Base-by-base conservation (phyloP, 345 rosid genomes). In the Rhodomyrtus tomentosa region DNA sequence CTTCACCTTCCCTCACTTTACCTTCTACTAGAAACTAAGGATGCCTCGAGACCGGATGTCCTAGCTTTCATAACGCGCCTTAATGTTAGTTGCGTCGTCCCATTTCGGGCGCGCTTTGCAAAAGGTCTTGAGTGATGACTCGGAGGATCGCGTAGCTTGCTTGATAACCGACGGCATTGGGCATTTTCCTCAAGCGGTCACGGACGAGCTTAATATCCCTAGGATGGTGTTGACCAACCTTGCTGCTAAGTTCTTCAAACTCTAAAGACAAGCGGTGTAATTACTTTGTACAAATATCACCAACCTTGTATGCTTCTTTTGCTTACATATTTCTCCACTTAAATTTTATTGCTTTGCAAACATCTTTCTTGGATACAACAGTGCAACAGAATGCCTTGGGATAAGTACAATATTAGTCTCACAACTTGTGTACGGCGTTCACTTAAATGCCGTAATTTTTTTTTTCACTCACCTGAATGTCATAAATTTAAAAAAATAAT, bases 121-220 rank as follows among this genome's bases (percentile, higher is more conserved):
- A 50, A 82, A 87, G 81, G 82, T 91, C 88, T 20, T 91, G 45
- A 14, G 10, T 12, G 83, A 48, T 18, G 48, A 8, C 40, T 84
- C 10, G 27, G 50, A 89, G 81, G 92, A 85, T 68, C 83, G 53
- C 21, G 83, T 89, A 55, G 82, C 89, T 56, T 92, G 95, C 86
- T 85, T 95, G 54, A 86, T 93, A 27, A 83, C 89, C 11, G 93
- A 95, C 86, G 92, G 86, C 42, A 12, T 86, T 2, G 90, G 92
- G 93, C 52, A 86, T 82, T 91, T 38, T 86, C 50, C 91, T 76
- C 88, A 88, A 50, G 83, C 80, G 56, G 87, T 88, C 25, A 90
- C 90, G 9, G 84, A 90, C 40, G 86, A 81, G 27, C 83, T 92
- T 55, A 83, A 89, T 81, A 86, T 93, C 51, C 84, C 88, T 6